Base-by-base conservation (phyloP, 768 basidiomycete species). In the Lactarius tabidus region DNA sequence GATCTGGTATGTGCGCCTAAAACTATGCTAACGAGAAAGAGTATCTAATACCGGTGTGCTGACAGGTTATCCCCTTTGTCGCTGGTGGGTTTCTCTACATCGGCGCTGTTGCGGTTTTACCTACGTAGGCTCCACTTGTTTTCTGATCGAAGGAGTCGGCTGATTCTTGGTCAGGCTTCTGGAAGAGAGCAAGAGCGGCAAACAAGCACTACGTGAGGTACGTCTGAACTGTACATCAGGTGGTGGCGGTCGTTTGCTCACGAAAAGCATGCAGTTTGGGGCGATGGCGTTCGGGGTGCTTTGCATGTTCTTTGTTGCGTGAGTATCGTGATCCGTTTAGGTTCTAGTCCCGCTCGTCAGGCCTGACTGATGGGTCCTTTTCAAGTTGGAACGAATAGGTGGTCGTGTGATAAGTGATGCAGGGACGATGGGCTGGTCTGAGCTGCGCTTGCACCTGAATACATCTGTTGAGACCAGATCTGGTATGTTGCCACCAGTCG, bases 11-110 rank as follows among this genome's bases (percentile, higher is more conserved):
- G 89, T 77, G 66, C 70, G 38, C 58, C 67, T 67, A 54, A 57
- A 60, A 57, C 7, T 35, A 33, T 59, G 35, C 58, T 59, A 57
- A 69, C 45, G 55, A 70, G 54, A 63, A 51, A n/a, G 15, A 65
- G 35, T 51, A 51, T 51, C 9, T 70, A 62, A 71, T 60, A 33
- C 59, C 57, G 45, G 62, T 70, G 29, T 67, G 28, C 29, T 36
- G 62, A 69, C 70, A 93, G 91, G 90, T 93, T 54, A 92, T 93
- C 68, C 91, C 91, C 18, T 92, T 91, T 73, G 91, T 93, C 53
- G 91, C 92, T 38, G 92, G 92, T 68, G 93, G 93, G 20, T 97
- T 95, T 79, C 78, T 96, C 71, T 95, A 95, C 77, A 95, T 96
- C 72, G 94, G 93, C 31, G 91, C 91, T 35, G 94, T 95, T 63